Base-by-base conservation (phyloP, 2,329 filamentous ascomycete species). In the Colletotrichum sp. region DNA sequence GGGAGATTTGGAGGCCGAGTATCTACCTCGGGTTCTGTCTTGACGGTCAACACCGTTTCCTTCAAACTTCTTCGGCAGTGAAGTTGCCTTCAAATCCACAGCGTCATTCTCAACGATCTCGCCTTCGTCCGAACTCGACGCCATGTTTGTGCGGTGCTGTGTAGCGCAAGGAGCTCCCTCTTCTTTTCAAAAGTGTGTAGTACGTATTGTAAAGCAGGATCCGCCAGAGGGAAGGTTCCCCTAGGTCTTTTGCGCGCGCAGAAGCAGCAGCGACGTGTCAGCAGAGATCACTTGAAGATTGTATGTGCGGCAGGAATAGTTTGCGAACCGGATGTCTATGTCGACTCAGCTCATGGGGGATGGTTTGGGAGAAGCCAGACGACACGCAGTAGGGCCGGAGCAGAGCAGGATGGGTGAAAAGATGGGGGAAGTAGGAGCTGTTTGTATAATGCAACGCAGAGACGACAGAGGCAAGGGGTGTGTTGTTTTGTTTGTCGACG, bases 31-130 rank as follows among this genome's bases (percentile, higher is more conserved):
- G 87, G 87, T 90, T 96, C 95, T 98, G 94, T 94, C 91, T 90
- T 90, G 92, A 92, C 94, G 94, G 95, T 98, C 95, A 98, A 98
- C 93, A 92, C 91, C 93, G 92, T 89, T 93, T 93, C 92, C 91
- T 91, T 93, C 92, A 90, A 91, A 87, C 86, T 90, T 90, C 86
- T 90, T 90, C 90, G 90, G 89, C 90, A 93, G 92, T 93, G 94
- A 93, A 95, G 94, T 95, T 97, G 95, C 95, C 95, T 97, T 97
- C 85, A 87, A 87, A 82, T 88, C 84, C 83, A 84, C 84, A 89
- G 89, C 90, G 86, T 90, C 90, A 87, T 91, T 91, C 87, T 96
- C 95, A 85, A 94, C 87, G 86, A 96, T 95, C 89, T 98, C 95
- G 87, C 95, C 95, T 87, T 98, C 95, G 86, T 95, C 95, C 83